These are phyloP conservation scores for Tulasnella sp. DNA, from an alignment of 768 basidiomycete species.

Conservation along the genomic window DNA sequence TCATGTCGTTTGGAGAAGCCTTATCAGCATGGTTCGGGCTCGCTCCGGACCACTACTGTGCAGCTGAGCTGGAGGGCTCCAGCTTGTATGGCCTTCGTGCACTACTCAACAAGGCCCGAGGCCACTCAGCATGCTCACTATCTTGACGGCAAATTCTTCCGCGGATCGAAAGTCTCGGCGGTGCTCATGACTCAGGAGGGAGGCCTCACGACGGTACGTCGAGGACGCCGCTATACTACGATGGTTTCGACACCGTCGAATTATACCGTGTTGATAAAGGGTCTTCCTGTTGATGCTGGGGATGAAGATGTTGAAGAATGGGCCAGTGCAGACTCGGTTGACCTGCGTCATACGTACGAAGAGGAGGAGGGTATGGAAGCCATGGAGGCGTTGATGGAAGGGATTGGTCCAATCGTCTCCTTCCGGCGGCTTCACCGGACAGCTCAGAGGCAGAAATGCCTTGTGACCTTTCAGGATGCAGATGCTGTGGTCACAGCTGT, in stretches of 20 bases:
- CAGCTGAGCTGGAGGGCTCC: slow-evolving; percentile 54
- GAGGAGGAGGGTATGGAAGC: slow-evolving; percentile 29
- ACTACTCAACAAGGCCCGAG: slow-evolving; percentile 41
- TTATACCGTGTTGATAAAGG: slow-evolving; percentile 48
- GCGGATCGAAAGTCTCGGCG: slow-evolving; percentile 38
- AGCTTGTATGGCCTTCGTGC: slow-evolving; percentile 45
- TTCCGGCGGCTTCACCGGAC: slow-evolving; percentile 41
- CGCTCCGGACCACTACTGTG: slow-evolving; percentile 46
- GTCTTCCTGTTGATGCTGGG: slow-evolving; percentile 38
- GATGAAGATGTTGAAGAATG: slow-evolving; percentile 31
- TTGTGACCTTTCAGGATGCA: slow-evolving; percentile 45
- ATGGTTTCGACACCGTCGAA: slow-evolving; percentile 16
- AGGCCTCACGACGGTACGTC: slow-evolving; percentile 40
- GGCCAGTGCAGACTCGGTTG: slow-evolving; percentile 37
- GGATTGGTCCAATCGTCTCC: slow-evolving; percentile 32
- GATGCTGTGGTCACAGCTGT: slow-evolving; percentile 44
- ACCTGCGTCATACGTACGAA: slow-evolving; percentile 42
- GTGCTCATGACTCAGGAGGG: slow-evolving; percentile 32
- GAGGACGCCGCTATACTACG: too few species aligned
- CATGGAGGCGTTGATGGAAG: slow-evolving; percentile 33
- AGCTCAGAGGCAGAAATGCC: slow-evolving; percentile 40
- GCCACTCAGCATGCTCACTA: slow-evolving; percentile 43
- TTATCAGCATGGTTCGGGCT: slow-evolving; percentile 30
- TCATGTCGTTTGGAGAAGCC: slow-evolving; percentile 37
- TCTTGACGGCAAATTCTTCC: slow-evolving; percentile 31